Base-by-base conservation (phyloP, 768 basidiomycete species). In the Xanthoconium purpureum region DNA sequence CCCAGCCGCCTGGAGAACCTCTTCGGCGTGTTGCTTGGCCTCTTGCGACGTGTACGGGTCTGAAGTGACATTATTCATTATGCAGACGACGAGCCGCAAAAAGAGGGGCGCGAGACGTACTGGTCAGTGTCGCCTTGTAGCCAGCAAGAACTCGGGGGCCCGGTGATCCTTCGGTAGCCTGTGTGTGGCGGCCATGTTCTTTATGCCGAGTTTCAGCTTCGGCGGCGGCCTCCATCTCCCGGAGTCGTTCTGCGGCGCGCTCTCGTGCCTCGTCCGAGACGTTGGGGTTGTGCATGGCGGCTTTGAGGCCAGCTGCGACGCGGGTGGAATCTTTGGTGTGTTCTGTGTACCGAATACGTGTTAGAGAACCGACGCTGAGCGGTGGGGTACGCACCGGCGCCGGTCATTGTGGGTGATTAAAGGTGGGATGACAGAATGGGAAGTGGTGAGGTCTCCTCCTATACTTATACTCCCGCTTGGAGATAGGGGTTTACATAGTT, bases 281-380 rank as follows among this genome's bases (percentile, higher is more conserved):
- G 50, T 80, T 74, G 12, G 82, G 83, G 64, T 86, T 85, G 64
- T 77, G 72, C 6, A 84, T 73, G 11, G 82, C 74, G n/a, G 83
- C 82, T 63, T 84, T 84, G 51, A 82, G 70, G 33, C 84, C 84
- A 2, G 79, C 81, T 28, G 77, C 76, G 46, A 85, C 82, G 60
- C 78, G 79, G 7, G 71, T 58, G 14, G 74, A 64, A 48, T 80
- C 74, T 64, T 81, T 79, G 30, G 30, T 30, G 14, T 69, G 70
- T 52, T 71, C 71, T 71, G 40, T 10, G 35, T 24, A 2, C 2
- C 36, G 10, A 13, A 15, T 3, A 12, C 17, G 20, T 9, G 37
- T 36, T 1, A 56, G n/a, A 33, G 8, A 12, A 24, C 4, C 5
- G 7, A 6, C 1, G 6, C 0, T 3, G 0, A 10, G 14, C 12